These are phyloP conservation scores for Xylariaceae sp. DNA, from an alignment of 2,329 filamentous ascomycete species.

Conservation along the genomic window DNA sequence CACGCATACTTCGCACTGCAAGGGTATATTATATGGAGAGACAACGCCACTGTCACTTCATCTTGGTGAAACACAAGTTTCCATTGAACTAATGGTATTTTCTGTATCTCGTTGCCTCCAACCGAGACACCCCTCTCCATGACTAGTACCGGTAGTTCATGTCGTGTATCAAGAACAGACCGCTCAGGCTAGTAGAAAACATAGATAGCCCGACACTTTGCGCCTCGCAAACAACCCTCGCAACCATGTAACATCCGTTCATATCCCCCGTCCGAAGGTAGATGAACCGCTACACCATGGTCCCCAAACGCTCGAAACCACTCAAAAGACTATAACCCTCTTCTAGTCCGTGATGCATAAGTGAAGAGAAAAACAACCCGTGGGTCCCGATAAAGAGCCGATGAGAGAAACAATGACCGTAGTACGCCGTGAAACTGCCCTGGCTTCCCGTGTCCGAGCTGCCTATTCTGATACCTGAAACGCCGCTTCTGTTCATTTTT, in stretches of 20 bases:
- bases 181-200: background rate
- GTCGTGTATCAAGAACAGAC: background rate
- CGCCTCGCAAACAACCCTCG: background rate
- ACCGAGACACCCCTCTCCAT: background rate
- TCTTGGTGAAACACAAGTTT: too few relatives aligned
- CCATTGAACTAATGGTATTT: too few relatives aligned
- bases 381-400: background rate
- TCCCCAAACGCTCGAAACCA: background rate
- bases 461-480: background rate
- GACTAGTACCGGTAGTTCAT: background rate
- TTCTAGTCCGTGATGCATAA: background rate
- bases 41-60: too few relatives aligned
- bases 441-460: background rate
- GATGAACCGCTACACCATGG: background rate
- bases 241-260: background rate
- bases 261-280: background rate
- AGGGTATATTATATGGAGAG: too few relatives aligned
- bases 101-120: background rate
- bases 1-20: too few relatives aligned
- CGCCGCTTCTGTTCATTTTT: background rate
- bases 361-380: background rate
- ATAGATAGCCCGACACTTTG: background rate
- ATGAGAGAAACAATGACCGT: constrained; percentile 3
- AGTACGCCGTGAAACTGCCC: constrained; percentile 4
- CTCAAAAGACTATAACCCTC: background rate